Conservation (phyloP, 2,329 filamentous ascomycete genomes). For the Hansfordia pulvinata region DNA sequence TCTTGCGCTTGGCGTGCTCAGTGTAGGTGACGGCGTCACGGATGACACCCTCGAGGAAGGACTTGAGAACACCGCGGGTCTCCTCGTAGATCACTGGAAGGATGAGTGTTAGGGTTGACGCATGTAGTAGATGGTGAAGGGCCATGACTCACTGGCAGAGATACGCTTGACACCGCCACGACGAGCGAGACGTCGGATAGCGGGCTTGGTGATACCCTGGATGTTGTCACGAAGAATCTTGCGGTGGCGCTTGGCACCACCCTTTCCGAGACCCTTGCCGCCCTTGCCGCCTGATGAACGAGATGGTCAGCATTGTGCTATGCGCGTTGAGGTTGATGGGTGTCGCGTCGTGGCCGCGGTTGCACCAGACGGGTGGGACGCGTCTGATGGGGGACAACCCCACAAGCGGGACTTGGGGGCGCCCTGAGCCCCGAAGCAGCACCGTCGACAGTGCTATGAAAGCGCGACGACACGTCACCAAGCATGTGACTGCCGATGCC, state of each 20-base stretch:
- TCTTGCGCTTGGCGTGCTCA: slow-evolving; percentile 72
- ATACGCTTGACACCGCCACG: slow-evolving; percentile 99
- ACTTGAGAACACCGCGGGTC: slow-evolving; percentile 71
- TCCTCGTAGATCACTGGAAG: slow-evolving; percentile 64
- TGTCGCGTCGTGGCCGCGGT: slow-evolving; percentile 4
- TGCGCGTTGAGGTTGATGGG: slow-evolving; percentile 3
- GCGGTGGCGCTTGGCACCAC: slow-evolving; percentile 95
- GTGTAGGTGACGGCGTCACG: slow-evolving; percentile 71
- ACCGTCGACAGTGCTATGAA: no score
- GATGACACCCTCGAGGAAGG: slow-evolving; percentile 73
- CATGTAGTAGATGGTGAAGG: slow-evolving; percentile 6
- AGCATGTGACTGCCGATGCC: no score
- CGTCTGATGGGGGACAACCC: no score
- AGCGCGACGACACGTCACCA: no score
- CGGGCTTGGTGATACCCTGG: slow-evolving; percentile 97
- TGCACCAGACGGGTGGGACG: no score
- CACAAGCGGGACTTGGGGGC: no score
- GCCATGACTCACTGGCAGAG: slow-evolving; percentile 60
- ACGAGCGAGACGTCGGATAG: slow-evolving; percentile 94
- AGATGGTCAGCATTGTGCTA: no score
- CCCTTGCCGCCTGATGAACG: slow-evolving; percentile 91
- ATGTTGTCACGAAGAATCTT: slow-evolving; percentile 99
- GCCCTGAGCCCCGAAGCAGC: no score
- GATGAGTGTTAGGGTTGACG: slow-evolving; percentile 3
- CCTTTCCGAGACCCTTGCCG: slow-evolving; percentile 96